These are phyloP conservation scores for Chrysosporium queenslandicum DNA, from an alignment of 2,329 filamentous ascomycete genomes.

Conservation along the genomic window DNA sequence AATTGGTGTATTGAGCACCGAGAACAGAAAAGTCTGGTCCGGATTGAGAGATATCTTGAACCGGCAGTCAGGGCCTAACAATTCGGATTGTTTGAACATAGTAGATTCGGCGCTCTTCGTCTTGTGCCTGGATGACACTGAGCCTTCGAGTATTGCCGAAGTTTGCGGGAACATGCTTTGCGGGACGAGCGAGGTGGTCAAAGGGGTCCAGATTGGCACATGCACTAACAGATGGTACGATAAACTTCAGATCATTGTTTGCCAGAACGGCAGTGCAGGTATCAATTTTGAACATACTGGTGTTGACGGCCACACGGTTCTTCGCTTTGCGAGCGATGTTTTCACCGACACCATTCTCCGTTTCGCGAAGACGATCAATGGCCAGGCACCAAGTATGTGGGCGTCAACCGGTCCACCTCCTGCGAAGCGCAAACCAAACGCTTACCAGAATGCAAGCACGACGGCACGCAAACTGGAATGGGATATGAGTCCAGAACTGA, in stretches of 20 bases:
- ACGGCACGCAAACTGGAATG: conserved; percentile 94
- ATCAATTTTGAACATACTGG: conserved; percentile 99
- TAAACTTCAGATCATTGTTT: conserved; percentile 97
- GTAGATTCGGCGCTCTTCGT: conserved; percentile 91
- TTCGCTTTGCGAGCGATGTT: conserved; percentile 89
- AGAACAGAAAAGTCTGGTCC: conserved; percentile 95
- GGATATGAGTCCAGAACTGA: conserved; percentile 90
- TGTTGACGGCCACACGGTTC: conserved; percentile 91
- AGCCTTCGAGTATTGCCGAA: conserved; percentile 67
- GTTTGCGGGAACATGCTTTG: conserved; percentile 99
- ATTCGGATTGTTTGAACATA: conserved; percentile 89
- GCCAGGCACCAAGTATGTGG: conserved; percentile 84
- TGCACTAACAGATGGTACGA: conserved; percentile 99
- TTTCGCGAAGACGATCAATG: conserved; percentile 91
- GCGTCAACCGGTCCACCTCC: conserved; percentile 83
- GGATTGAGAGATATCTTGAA: conserved; percentile 79
- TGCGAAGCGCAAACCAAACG: conserved; percentile 60
- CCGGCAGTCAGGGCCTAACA: conserved; percentile 78
- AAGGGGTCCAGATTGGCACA: conserved; percentile 89
- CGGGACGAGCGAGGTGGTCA: conserved; percentile 81
- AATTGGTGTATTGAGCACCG: conserved; percentile 84
- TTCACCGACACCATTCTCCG: conserved; percentile 97
- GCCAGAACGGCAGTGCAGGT: conserved; percentile 93
- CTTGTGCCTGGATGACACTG: conserved; percentile 84
- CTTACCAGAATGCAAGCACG: conserved; percentile 73